Evolutionary conservation across 495 filamentous ascomycete species (phyloP).

Genomic region (Hypoxylon lienhwacheense): DNA sequence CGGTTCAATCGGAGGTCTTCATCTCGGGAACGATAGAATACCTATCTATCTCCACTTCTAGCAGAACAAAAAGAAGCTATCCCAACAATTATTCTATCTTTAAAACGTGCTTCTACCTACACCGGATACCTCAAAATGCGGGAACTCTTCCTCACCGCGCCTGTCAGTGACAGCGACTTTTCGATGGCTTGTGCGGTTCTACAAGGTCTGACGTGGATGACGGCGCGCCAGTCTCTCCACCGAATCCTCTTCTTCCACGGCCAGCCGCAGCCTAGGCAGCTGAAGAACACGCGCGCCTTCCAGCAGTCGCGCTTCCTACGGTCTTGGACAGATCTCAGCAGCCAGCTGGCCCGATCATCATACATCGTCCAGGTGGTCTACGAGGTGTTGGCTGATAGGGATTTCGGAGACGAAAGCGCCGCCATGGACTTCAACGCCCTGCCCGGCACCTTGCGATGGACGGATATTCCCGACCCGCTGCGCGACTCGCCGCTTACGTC

Average conservation of each 20-base stretch:
- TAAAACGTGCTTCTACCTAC: neutral
- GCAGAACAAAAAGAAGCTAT: too few relatives aligned
- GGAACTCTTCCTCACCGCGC: constrained; percentile 49
- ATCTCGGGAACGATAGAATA: too few relatives aligned
- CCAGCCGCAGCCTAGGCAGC: constrained; percentile 40
- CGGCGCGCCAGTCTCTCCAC: constrained; percentile 39
- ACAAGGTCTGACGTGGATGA: constrained; percentile 46
- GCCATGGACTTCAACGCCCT: constrained; percentile 31
- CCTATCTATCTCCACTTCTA: too few relatives aligned
- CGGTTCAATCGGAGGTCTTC: too few relatives aligned
- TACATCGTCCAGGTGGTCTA: constrained; percentile 46
- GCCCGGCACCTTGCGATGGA: constrained; percentile 44
- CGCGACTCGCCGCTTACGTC: constrained; percentile 41
- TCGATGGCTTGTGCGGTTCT: constrained; percentile 44
- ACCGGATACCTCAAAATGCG: constrained; percentile 36
- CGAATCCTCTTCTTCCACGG: constrained; percentile 44
- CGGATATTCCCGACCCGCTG: constrained; percentile 47
- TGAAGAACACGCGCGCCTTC: constrained; percentile 36
- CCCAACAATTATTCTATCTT: neutral
- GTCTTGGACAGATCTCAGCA: constrained; percentile 48
- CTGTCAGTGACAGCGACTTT: constrained; percentile 40
- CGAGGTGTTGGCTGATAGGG: constrained; percentile 41
- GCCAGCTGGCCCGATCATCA: constrained; percentile 43
- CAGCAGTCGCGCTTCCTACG: constrained; percentile 23
- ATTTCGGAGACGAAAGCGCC: constrained; percentile 35